Base-by-base conservation (phyloP, 2,329 filamentous ascomycete species). In the Colletotrichum lindemuthianum region DNA sequence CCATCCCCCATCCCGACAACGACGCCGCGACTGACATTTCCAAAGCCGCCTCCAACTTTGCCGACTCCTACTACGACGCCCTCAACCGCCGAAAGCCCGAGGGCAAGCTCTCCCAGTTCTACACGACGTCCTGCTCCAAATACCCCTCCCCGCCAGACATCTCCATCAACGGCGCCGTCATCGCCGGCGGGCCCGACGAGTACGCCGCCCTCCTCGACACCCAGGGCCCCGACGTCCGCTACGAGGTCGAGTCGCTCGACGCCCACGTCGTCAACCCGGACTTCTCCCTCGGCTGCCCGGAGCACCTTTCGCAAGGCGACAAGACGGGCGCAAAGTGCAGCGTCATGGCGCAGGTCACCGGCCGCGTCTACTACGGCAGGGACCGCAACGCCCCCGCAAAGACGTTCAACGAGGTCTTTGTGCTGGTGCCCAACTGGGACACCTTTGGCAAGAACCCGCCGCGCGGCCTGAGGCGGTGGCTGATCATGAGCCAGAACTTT, bases 371-470 rank as follows among this genome's bases (percentile, higher is more conserved):
- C 68, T 90, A 91, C 72, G 89, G 89, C 52, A 85, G 87, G 64
- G 84, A 82, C 63, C 84, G 84, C 69, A 86, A 89, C 36, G 85
- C 86, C 12, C 85, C 85, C 12, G 84, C 87, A 75, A 87, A 88
- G 69, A 88, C 87, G 40, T 97, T 97, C 75, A 90, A 88, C 71
- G 93, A 97, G 76, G 90, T 86, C 1, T 90, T 97, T 74, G 86
- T 96, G 32, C 81, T 97, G 59, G 91, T 95, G 41, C 92, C 93
- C 8, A 92, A 92, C 77, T 85, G 88, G 86, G 86, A 89, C 68
- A 77, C 82, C 0, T 80, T 84, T 69, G 80, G 78, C 5, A 78
- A 79, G 59, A 87, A 86, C 67, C 82, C 85, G 40, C 76, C 83
- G 2, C 83, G 84, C 64, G 82, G 82, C 1, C 71, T 82, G 57